A percentile compares a stretch with the other conserved stretches of the same genome.
Conservation (phyloP, 2,329 filamentous ascomycete species). For the Graphiopsis chlorocephala region DNA sequence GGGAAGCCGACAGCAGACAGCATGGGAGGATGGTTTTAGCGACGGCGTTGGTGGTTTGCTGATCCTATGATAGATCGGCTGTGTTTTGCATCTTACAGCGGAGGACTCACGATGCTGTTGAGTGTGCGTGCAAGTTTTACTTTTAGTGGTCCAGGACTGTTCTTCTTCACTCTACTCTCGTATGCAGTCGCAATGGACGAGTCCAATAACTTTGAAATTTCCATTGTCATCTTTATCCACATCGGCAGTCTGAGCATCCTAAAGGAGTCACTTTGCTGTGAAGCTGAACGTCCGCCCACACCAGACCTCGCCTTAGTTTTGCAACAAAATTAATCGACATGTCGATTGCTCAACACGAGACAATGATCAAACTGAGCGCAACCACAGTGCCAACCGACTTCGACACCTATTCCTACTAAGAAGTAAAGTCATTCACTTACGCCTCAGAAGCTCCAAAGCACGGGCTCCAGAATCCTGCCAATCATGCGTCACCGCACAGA, state of each 20-base stretch:
- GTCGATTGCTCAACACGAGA: background rate
- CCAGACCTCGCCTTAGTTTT: background rate
- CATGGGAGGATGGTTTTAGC: conserved; percentile 3
- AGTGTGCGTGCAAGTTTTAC: background rate
- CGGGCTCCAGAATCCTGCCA: background rate
- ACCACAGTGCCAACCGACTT: background rate
- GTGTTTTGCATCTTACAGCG: background rate
- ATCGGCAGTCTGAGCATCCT: too few species aligned
- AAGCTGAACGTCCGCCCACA: background rate
- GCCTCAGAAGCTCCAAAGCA: background rate
- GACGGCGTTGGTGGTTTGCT: conserved; percentile 11
- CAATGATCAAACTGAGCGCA: background rate
- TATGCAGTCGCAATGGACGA: background rate
- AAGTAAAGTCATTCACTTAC: background rate
- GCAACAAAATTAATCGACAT: background rate
- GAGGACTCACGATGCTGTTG: background rate
- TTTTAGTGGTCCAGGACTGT: background rate
- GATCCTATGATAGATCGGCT: background rate
- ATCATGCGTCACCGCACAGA: background rate
- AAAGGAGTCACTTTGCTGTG: background rate
- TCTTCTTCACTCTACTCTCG: background rate
- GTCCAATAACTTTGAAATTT: background rate
- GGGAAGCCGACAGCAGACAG: too few species aligned
- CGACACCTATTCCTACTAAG: background rate
- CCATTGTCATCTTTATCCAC: too few species aligned